These are phyloP conservation scores for Ustilago esculenta DNA, from an alignment of 1,284 basidiomycete species.

Conservation along the genomic window DNA sequence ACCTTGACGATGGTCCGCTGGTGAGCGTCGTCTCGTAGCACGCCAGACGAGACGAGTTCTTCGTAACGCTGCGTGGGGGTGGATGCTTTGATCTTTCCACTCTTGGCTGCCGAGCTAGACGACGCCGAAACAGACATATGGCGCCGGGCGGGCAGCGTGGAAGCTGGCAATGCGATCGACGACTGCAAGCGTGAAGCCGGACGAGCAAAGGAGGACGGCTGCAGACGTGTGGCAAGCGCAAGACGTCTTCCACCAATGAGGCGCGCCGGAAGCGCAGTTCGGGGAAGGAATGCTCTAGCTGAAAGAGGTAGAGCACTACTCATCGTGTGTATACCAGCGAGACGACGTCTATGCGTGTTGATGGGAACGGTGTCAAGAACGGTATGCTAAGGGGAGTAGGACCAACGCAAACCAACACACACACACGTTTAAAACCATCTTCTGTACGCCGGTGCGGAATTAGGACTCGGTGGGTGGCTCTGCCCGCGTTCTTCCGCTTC, in stretches of 20 bases:
- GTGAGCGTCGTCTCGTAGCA: conserved; percentile 80
- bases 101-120: conserved; percentile 12
- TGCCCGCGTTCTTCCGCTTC: conserved; percentile 23
- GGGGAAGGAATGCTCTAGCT: neutral
- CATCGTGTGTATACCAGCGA: conserved; percentile 9
- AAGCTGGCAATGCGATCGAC: neutral
- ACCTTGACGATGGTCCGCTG: conserved; percentile 84
- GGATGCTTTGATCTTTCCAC: conserved; percentile 17
- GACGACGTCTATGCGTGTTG: conserved; percentile 1
- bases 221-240: conserved; percentile 3
- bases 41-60: conserved; percentile 77
- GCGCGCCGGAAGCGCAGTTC: conserved; percentile 17
- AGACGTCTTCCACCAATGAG: conserved; percentile 22
- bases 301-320: conserved; percentile 11
- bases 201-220: too few relatives aligned
- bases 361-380: neutral
- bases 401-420: neutral
- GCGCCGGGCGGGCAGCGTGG: too few relatives aligned
- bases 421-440: neutral
- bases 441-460: conserved; percentile 7
- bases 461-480: neutral
- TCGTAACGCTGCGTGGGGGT: conserved; percentile 78
- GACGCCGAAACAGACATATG: conserved; percentile 5
- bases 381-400: neutral
- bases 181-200: too few relatives aligned